A percentile compares a stretch with the other conserved stretches of the same genome.
phyloP scores from a whole-genome alignment of 352 stramenopile genomes.

The Phytopythium oedochilum region DNA sequence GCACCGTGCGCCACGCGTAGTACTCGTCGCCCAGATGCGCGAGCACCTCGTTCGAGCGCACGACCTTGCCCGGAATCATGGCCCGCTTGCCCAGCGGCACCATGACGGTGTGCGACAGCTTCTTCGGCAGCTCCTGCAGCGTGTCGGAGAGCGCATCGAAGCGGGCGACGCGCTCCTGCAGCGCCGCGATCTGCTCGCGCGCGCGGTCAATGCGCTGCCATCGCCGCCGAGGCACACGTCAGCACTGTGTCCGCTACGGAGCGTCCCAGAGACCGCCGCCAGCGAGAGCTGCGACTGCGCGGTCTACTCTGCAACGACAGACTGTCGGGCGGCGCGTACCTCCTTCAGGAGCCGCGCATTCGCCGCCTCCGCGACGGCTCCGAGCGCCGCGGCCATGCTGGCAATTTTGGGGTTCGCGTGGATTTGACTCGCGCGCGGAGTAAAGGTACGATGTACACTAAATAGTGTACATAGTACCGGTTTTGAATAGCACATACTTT shows the following conservation, averaged over 20 bases:
- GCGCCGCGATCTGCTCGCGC: slow-evolving; percentile 39
- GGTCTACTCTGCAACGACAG: background rate
- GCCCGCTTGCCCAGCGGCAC: slow-evolving; percentile 75
- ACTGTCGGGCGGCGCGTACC: slow-evolving; percentile 12
- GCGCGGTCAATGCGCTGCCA: slow-evolving; percentile 51
- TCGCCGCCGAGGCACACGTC: background rate
- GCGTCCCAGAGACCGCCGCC: background rate
- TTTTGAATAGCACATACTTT: no score
- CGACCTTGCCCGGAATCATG: slow-evolving; percentile 79
- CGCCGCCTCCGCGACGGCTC: slow-evolving; percentile 30
- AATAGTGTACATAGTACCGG: background rate
- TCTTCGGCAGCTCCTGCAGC: slow-evolving; percentile 67
- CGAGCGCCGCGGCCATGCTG: slow-evolving; percentile 20
- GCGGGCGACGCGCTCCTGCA: slow-evolving; percentile 53
- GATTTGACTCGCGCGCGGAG: no score
- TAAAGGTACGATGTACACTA: background rate
- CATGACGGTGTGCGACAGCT: slow-evolving; percentile 79
- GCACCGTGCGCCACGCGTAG: slow-evolving; percentile 72
- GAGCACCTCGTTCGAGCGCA: slow-evolving; percentile 82
- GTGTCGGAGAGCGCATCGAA: slow-evolving; percentile 45
- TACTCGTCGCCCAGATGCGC: slow-evolving; percentile 79
- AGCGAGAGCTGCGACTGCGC: background rate
- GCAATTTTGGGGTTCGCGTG: no score
- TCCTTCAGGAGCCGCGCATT: slow-evolving; percentile 63
- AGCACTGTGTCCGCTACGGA: background rate